phyloP scores from a whole-genome alignment of 345 rosid genomes.

The Brassica carinata region DNA sequence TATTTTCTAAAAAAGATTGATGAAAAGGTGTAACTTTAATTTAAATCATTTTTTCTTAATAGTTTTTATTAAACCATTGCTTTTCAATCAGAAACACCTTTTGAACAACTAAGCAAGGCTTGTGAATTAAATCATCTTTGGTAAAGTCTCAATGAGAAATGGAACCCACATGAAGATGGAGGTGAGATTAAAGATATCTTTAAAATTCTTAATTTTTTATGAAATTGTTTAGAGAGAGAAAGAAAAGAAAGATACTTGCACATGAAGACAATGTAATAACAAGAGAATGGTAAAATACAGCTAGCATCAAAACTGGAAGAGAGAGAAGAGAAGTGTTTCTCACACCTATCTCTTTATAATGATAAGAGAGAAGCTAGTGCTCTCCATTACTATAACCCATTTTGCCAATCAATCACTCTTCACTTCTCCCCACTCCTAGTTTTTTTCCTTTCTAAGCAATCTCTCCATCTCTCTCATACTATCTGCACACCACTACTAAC shows the following conservation, averaged over 20 bases:
- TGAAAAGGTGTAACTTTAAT: slow-evolving; percentile 17
- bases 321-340: slow-evolving; percentile 16
- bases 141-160: slow-evolving; percentile 33
- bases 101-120: slow-evolving; percentile 37
- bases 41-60: slow-evolving; percentile 3
- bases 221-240: slow-evolving; percentile 27
- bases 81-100: neutral
- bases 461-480: slow-evolving; percentile 36
- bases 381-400: slow-evolving; percentile 38
- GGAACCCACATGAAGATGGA: slow-evolving; percentile 37
- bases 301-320: neutral
- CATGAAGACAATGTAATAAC: slow-evolving; percentile 44
- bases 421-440: slow-evolving; percentile 42
- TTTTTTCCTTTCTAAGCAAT: slow-evolving; percentile 23
- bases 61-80: slow-evolving; percentile 13
- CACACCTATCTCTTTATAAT: slow-evolving; percentile 40
- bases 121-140: slow-evolving; percentile 35
- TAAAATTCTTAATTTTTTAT: neutral
- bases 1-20: neutral
- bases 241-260: slow-evolving; percentile 36
- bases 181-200: slow-evolving; percentile 26
- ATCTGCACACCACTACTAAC: slow-evolving; percentile 32
- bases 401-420: slow-evolving; percentile 39
- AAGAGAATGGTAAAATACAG: slow-evolving; percentile 43
- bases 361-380: slow-evolving; percentile 35